These are phyloP conservation scores for Glaciozyma martinii DNA, from an alignment of 768 basidiomycete genomes.

Conservation along the genomic window DNA sequence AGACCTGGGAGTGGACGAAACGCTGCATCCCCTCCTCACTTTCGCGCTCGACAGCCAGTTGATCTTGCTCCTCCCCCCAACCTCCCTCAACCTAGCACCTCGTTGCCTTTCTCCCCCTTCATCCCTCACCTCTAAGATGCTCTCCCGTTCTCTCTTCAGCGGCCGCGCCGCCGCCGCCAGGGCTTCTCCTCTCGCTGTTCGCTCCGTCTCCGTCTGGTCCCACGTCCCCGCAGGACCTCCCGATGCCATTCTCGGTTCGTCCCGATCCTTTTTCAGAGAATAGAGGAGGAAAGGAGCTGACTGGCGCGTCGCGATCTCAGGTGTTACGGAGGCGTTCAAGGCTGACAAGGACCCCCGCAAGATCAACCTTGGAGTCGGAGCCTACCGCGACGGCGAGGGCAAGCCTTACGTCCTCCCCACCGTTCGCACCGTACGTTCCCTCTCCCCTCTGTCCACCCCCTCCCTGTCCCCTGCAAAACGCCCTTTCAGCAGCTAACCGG, in stretches of 20 bases:
- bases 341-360: conserved; percentile 64
- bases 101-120: background rate
- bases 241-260: conserved; percentile 78
- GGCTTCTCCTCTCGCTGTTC: conserved; percentile 6
- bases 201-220: conserved; percentile 61
- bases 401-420: conserved; percentile 90
- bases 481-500: background rate
- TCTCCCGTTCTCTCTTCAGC: conserved; percentile 2
- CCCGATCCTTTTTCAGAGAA: background rate
- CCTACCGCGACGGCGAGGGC: conserved; percentile 76
- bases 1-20: too few species aligned
- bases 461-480: background rate
- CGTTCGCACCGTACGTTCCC: conserved; percentile 47
- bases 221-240: conserved; percentile 78
- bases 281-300: background rate
- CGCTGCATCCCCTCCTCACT: too few species aligned
- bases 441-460: background rate
- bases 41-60: too few species aligned
- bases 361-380: conserved; percentile 86
- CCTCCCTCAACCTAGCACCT: background rate
- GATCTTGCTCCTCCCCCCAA: background rate
- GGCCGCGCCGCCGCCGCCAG: background rate
- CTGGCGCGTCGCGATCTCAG: background rate
- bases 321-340: conserved; percentile 75
- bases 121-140: conserved; percentile 3